Conservation (phyloP, 306 rosid genomes). For the Adenanthera pavonina region DNA sequence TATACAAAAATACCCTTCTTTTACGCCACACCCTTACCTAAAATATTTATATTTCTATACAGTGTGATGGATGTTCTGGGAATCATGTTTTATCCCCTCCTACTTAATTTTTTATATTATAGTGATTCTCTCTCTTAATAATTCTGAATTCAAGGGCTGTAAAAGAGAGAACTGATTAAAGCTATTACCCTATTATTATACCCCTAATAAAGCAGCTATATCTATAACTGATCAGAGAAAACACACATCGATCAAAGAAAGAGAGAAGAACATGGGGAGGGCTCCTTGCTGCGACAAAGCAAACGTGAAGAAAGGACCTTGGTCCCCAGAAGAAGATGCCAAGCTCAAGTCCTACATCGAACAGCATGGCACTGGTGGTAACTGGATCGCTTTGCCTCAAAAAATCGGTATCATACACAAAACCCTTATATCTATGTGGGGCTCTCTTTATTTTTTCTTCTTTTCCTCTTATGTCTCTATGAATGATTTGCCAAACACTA, state of each 20-base stretch:
- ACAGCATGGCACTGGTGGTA: conserved; percentile 81
- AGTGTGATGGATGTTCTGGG: conserved; percentile 46
- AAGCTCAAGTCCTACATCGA: conserved; percentile 89
- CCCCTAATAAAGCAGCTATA: background rate
- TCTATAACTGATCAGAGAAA: background rate
- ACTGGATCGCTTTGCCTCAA: conserved; percentile 93
- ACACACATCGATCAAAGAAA: background rate
- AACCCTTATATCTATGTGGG: background rate
- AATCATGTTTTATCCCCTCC: conserved; percentile 54
- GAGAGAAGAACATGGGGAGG: conserved; percentile 63
- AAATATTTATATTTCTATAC: conserved; percentile 12
- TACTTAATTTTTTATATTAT: conserved; percentile 33
- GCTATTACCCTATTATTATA: background rate
- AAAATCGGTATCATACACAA: conserved; percentile 63
- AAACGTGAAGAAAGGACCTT: conserved; percentile 95
- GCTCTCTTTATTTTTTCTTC: background rate
- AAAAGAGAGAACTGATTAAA: conserved; percentile 7
- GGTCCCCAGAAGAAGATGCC: conserved; percentile 91
- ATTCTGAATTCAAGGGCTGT: conserved; percentile 15
- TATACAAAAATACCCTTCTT: conserved; percentile 40
- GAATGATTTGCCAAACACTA: background rate
- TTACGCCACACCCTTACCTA: conserved; percentile 45
- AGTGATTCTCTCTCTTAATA: conserved; percentile 26
- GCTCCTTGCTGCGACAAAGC: conserved; percentile 99
- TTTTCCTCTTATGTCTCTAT: background rate